Evolutionary conservation across 768 basidiomycete species (phyloP).

Genomic region (Daedaleopsis nitida): DNA sequence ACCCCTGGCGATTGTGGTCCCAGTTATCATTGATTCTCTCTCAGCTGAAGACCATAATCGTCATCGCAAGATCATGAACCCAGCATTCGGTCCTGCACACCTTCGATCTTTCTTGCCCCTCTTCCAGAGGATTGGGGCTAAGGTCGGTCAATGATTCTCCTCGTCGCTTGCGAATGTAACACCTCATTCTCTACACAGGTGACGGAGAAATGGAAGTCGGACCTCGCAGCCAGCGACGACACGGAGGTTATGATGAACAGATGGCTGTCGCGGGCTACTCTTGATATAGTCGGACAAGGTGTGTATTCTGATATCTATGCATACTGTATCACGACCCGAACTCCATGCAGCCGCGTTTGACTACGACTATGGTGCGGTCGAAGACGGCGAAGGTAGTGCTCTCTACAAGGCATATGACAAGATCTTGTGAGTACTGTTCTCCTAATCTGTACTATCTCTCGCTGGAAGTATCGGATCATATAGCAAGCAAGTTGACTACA

Average conservation of each 20-base stretch:
- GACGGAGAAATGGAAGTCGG: too few relatives aligned
- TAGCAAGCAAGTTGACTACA: too few relatives aligned
- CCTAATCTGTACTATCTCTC: background rate
- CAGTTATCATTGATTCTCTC: background rate
- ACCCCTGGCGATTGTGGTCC: background rate
- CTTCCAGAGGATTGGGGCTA: conserved; percentile 9
- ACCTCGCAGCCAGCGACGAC: background rate
- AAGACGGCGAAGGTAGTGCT: conserved; percentile 1
- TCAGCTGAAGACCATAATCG: conserved; percentile 24
- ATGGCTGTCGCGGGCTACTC: conserved; percentile 22
- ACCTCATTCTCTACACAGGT: too few relatives aligned
- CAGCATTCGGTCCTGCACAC: conserved; percentile 25
- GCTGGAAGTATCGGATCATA: too few relatives aligned
- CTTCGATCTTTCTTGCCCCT: conserved; percentile 26
- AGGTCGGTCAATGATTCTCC: too few relatives aligned
- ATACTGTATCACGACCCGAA: background rate
- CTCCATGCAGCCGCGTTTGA: conserved; percentile 23
- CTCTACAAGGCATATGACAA: conserved; percentile 18
- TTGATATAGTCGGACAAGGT: conserved; percentile 28
- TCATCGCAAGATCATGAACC: conserved; percentile 27
- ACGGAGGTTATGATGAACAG: conserved; percentile 10
- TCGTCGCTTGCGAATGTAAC: too few relatives aligned
- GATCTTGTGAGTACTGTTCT: conserved; percentile 15
- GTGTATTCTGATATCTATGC: background rate
- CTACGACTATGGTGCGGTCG: conserved; percentile 18